Base-by-base conservation (phyloP, 176 grass and related monocot genomes). In the Canna indica region DNA sequence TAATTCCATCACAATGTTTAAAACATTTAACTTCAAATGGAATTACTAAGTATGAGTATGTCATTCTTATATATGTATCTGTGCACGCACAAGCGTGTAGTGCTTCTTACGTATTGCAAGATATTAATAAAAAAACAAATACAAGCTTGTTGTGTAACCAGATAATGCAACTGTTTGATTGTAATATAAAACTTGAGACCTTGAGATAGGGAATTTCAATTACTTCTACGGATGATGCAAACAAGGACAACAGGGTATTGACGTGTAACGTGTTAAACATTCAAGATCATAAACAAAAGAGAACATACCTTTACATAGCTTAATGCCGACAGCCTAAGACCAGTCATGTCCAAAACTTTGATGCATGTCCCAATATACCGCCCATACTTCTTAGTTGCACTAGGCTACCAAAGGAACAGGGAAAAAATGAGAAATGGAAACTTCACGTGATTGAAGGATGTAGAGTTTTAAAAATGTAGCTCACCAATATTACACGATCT, bases 341-440 rank as follows among this genome's bases (percentile, higher is more conserved):
- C 93, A 72, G 86, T 91, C 93, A 91, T 96, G 73, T 96, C 93
- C 75, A 96, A 85, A 78, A 96, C 79, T 75, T 96, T 96, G 74
- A 96, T 61, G 74, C 93, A 96, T 29, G 83, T 91, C 69, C 79
- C 82, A 59, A 96, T 78, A 68, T 90, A 73, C 68, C 68, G 81
- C 59, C 79, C 81, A 14, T 83, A 87, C 63, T 80, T 97, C 60
- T 83, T 79, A 22, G 86, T 88, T 65, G 86, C 88, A 73, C 59
- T 72, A 8, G 88, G 93, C 88, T 97, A 88, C 76, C 33, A 66
- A 82, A 75, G 38, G 69, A 31, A 46, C 18, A 26, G 12, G 44
- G 36, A 45, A 32, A 0, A 68, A 42, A 30, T 69, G 25, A 77
- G 35, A 58, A 58, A 4, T 11, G 48, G 44, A 29, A 56, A 38